A percentile compares a stretch with the other conserved stretches of the same genome.
phyloP scores from a whole-genome alignment of 805 yeast genomes.

The Pichia heedii region DNA sequence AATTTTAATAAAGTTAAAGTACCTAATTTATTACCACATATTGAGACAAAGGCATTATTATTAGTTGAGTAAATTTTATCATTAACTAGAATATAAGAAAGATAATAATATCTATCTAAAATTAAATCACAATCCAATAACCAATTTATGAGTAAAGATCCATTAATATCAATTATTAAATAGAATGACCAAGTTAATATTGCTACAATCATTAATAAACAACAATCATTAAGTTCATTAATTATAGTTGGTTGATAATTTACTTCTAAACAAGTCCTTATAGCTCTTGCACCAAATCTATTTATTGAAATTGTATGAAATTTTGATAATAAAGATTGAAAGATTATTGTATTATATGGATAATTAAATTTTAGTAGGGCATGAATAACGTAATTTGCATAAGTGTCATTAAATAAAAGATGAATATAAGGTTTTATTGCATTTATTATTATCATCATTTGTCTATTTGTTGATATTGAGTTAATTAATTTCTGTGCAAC shows the following conservation, averaged over 20 bases:
- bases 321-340: conserved; percentile 69
- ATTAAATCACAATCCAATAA: conserved; percentile 63
- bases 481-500: conserved; percentile 94
- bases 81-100: conserved; percentile 26
- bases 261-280: conserved; percentile 78
- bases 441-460: conserved; percentile 54
- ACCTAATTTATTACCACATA: conserved; percentile 53
- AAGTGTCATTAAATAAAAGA: conserved; percentile 86
- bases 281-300: conserved; percentile 91
- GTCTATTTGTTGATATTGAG: conserved; percentile 49
- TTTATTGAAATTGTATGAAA: conserved; percentile 79
- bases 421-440: conserved; percentile 75
- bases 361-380: conserved; percentile 80
- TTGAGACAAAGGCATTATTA: conserved; percentile 12
- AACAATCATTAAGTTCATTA: conserved; percentile 56
- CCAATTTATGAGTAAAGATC: conserved; percentile 88
- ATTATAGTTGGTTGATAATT: conserved; percentile 32
- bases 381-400: conserved; percentile 93
- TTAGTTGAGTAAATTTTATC: conserved; percentile 7
- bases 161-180: conserved; percentile 76
- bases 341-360: conserved; percentile 84
- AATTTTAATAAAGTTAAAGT: conserved; percentile 74
- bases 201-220: conserved; percentile 62
- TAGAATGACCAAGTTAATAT: conserved; percentile 72
- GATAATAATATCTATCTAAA: conserved; percentile 52